Evolutionary conservation across 1,139 yeast genomes (phyloP), one percentile per base, ranked within the genome.

Genomic region (Zygosaccharomyces pseudobailii): DNA sequence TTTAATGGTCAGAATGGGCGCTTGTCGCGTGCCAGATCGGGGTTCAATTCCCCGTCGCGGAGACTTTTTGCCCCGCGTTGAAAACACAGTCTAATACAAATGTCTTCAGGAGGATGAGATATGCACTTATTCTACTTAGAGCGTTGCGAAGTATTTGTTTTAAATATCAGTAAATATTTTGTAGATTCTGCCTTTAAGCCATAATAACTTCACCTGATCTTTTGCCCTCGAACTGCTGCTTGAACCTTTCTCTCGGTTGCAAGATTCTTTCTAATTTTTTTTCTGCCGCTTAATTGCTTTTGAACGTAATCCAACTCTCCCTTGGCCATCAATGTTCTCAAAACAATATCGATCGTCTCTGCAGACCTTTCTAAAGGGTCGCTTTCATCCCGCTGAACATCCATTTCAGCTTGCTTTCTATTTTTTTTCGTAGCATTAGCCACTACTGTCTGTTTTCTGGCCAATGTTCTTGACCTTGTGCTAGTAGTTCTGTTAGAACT

Each of bases 391-490:
- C 74, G 78, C 23, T 72, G 69, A 1, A 75, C 73, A 34, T 79
- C 81, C 45, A 72, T 66, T 35, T 71, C 72, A 9, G 82, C 83
- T 50, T 72, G 69, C 20, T 74, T 77, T 55, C 90, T 72, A 2
- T 81, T 76, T 40, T 71, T 74, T 3, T 80, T 75, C 24, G 90
- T 83, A 3, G 90, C 84, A 61, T 84, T 85, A 0, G 90, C 92
- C 70, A 76, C 68, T 27, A 85, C 82, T 0, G 95, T 85, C 52
- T 80, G 78, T 43, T 75, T 75, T 45, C 95, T 70, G 25, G 81
- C 81, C 44, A 85, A 63, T 24, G 85, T 74, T 10, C 80, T 82
- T 1, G 79, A 74, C 41, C 80, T 68, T 40, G 73, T 59, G 57
- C 75, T 50, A 53, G 61, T 42, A 56, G 58, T 31, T 57, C 63